Conservation (phyloP, 2,329 filamentous ascomycete genomes). For the Colletotrichum sp. region DNA sequence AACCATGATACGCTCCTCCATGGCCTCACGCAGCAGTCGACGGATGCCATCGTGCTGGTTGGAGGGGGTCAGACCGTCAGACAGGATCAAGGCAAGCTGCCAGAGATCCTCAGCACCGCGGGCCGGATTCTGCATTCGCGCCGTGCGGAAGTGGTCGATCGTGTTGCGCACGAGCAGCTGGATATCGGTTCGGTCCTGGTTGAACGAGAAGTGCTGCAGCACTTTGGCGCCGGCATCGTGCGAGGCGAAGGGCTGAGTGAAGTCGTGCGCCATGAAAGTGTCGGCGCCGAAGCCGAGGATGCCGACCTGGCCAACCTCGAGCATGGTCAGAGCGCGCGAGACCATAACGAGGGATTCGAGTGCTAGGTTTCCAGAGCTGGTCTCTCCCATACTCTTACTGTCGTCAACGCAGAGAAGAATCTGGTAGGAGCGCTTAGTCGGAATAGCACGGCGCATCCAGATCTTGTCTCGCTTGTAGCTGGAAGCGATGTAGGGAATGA, state of each 20-base stretch:
- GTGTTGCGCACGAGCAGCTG: constrained; percentile 76
- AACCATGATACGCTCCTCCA: constrained; percentile 95
- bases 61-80: constrained; percentile 88
- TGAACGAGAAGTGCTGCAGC: constrained; percentile 84
- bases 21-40: constrained; percentile 81
- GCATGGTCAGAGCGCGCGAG: constrained; percentile 83
- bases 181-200: constrained; percentile 87
- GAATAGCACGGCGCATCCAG: constrained; percentile 94
- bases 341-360: constrained; percentile 96
- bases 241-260: constrained; percentile 79
- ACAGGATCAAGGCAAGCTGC: constrained; percentile 93
- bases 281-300: constrained; percentile 88
- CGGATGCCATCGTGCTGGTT: constrained; percentile 82
- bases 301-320: constrained; percentile 93
- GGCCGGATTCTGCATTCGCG: constrained; percentile 64
- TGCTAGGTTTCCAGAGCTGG: constrained; percentile 76
- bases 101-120: constrained; percentile 74
- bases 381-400: constrained; percentile 90
- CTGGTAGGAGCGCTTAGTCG: constrained; percentile 94
- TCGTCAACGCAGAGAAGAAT: constrained; percentile 98
- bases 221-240: constrained; percentile 81
- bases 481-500: constrained; percentile 98
- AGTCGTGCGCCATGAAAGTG: constrained; percentile 84
- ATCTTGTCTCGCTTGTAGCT: constrained; percentile 99
- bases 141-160: constrained; percentile 81